phyloP scores from a whole-genome alignment of 495 filamentous ascomycete genomes.

The Xylaria castorea region DNA sequence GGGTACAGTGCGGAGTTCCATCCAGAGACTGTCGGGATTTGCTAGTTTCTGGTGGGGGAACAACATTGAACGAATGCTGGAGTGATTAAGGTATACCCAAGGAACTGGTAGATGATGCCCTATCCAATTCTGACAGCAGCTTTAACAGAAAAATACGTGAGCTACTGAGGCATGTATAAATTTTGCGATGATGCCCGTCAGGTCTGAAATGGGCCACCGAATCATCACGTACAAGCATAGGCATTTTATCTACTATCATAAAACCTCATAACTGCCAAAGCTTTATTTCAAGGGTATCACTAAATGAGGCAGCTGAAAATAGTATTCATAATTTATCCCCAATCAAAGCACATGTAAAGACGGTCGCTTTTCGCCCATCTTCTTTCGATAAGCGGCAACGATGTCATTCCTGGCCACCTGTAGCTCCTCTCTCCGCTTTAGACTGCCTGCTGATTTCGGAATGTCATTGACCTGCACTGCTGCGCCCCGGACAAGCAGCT shows the following conservation, averaged over 20 bases:
- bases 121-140: neutral
- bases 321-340: neutral
- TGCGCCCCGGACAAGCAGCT: conserved; percentile 74
- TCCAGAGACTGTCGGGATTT: neutral
- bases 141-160: neutral
- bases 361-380: conserved; percentile 73
- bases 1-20: neutral
- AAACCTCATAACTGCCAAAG: neutral
- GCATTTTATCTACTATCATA: neutral
- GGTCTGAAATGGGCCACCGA: too few species aligned
- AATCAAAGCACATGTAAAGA: conserved; percentile 9
- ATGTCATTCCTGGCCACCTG: conserved; percentile 75
- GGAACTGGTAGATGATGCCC: too few species aligned
- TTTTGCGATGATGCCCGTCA: neutral
- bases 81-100: too few species aligned
- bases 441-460: conserved; percentile 77
- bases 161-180: neutral
- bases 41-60: too few species aligned
- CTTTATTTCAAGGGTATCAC: conserved; percentile 24
- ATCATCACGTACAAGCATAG: neutral
- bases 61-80: too few species aligned
- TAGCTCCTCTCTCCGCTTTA: conserved; percentile 82
- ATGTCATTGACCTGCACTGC: conserved; percentile 75
- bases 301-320: neutral
- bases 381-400: conserved; percentile 79